Evolutionary conservation across 2,329 filamentous ascomycete genomes (phyloP), one percentile per base, ranked within the genome.

Genomic region (Penicillium sp.): DNA sequence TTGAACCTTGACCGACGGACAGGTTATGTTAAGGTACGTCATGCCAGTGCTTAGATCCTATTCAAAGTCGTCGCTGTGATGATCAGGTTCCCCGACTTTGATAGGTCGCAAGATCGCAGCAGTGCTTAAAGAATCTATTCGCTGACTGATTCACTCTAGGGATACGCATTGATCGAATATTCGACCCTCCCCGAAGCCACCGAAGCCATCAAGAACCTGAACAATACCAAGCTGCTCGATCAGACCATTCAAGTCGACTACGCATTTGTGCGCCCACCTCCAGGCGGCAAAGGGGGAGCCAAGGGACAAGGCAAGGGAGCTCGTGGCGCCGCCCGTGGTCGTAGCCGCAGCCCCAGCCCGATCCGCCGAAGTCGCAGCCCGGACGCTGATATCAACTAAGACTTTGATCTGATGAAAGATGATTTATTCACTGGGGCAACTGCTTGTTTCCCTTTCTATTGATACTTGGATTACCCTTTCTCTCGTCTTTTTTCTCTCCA

Each of bases 91-190:
- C 14, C 7, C 16, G 27, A 13, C 13, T 13, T 16, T 10, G 5
- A 39, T 42, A 37, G 13, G 21, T 26, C 11, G 14, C 8, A 29
- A 4, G 2, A n/a, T 37, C 13, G 2, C 21, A 16, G 29, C 11
- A 3, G 21, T 23, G 4, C 19, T 37, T 46, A 43, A 31, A 9
- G 19, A 33, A 42, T 0, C 26, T 35, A 4, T 11, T 26, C 1
- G 25, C 61, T 71, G 42, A 71, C 53, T 45, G 1, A 3, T 33
- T 19, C 26, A 27, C 35, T 2, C 33, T 64, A 88, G 86, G 86
- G 86, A 62, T 88, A 88, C 71, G 85, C 83, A 37, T 78, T 88
- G 56, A 86, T 88, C 63, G 86, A 88, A 75, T 88, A 86, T 68
- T 77, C 85, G 1, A 88, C 85, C 9, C 78, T 87, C 53, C 78